A percentile compares a stretch with the other conserved stretches of the same genome.
phyloP scores from a whole-genome alignment of 75 land plant genomes.

The Pinus albicaulis region DNA sequence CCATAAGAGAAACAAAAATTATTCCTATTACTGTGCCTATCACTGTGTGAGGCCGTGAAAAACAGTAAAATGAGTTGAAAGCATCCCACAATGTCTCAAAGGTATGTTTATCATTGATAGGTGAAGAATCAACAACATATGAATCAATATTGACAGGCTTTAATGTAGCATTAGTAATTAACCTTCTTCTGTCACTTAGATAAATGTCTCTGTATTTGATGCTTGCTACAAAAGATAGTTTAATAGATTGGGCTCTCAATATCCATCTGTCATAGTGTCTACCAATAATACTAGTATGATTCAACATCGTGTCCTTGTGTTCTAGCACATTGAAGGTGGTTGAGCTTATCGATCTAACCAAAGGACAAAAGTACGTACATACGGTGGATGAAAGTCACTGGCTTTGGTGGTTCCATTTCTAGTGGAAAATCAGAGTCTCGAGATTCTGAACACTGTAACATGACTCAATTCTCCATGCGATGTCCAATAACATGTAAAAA shows the following conservation, averaged over 20 bases:
- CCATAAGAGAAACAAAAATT: conserved; percentile 85
- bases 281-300: background rate
- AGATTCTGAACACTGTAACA: no score
- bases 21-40: conserved; percentile 96
- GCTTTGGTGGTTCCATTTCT: no score
- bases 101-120: background rate
- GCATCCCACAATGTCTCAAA: background rate
- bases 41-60: conserved; percentile 98
- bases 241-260: background rate
- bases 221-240: background rate
- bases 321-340: no score
- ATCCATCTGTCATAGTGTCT: background rate
- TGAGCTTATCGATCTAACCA: no score
- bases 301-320: background rate
- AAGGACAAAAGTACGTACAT: no score
- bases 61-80: conserved; percentile 72
- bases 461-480: no score
- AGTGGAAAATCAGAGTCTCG: no score
- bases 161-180: background rate
- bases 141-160: conserved; percentile 1
- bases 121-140: conserved; percentile 3
- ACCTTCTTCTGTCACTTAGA: background rate
- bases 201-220: background rate
- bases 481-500: no score
- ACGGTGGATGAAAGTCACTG: no score